A percentile compares a stretch with the other conserved stretches of the same genome.
phyloP scores from a whole-genome alignment of 2,329 filamentous ascomycete species.

The Ambrosiella cleistominuta region DNA sequence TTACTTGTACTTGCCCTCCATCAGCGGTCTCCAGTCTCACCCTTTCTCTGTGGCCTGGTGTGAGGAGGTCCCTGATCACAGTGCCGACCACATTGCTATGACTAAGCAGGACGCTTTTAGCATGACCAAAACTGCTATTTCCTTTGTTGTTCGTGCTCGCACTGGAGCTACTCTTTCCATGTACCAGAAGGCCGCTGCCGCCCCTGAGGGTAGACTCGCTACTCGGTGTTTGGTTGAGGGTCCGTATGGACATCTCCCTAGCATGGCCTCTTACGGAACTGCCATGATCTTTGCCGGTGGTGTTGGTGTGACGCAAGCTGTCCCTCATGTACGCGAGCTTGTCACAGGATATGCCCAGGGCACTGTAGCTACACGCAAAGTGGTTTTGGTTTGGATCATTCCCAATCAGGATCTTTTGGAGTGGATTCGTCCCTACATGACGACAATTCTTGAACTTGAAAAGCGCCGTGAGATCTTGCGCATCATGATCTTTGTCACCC shows the following conservation, averaged over 20 bases:
- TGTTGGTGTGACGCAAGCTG: conserved; percentile 64
- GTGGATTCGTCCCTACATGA: conserved; percentile 76
- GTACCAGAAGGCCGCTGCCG: conserved; percentile 47
- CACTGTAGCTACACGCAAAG: conserved; percentile 52
- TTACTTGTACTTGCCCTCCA: conserved; percentile 58
- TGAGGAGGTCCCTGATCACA: conserved; percentile 39
- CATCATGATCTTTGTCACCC: conserved; percentile 62
- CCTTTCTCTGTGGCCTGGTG: conserved; percentile 69
- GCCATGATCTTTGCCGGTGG: conserved; percentile 65
- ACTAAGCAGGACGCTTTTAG: conserved; percentile 39
- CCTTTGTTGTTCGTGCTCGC: conserved; percentile 54
- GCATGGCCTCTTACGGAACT: conserved; percentile 58
- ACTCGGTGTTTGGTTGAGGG: conserved; percentile 56
- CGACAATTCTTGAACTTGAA: conserved; percentile 58
- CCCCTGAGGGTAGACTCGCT: conserved; percentile 40
- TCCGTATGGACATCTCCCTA: conserved; percentile 57
- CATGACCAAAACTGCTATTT: conserved; percentile 47
- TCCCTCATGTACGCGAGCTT: conserved; percentile 57
- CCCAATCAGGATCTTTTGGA: conserved; percentile 65
- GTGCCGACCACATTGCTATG: conserved; percentile 39
- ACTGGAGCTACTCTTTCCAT: conserved; percentile 57
- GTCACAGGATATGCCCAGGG: conserved; percentile 50
- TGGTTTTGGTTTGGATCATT: conserved; percentile 63
- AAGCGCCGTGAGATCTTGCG: conserved; percentile 54
- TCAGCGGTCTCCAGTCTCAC: conserved; percentile 59